Evolutionary conservation across 192 early-diverging fungal genomes (phyloP), one percentile per base, ranked within the genome.

Genomic region (Coemansia sp.): DNA sequence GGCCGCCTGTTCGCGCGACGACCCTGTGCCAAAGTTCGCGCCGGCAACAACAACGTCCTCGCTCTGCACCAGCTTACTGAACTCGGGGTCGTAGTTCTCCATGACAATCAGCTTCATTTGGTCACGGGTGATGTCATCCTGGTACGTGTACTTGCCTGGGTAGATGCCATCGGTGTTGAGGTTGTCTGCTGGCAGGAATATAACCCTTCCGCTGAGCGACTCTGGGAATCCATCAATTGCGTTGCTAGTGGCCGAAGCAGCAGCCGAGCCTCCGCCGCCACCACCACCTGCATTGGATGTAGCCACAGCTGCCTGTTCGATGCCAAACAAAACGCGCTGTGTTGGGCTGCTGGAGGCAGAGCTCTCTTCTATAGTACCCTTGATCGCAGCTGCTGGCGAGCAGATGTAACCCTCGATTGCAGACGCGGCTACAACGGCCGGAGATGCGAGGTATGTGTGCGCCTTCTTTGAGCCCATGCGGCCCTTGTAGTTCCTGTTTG

Each of bases 121-220:
- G 54, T 93, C 93, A 8, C 88, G 85, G 9, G 89, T 86, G 72
- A 99, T 88, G 65, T 97, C 94, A 72, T 99, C 97, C 68, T 93
- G 89, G 71, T 99, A 99, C 4, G 95, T 99, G 83, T 97, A 99
- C 71, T 95, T 96, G 43, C 97, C 96, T 6, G 97, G 93, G 69
- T 99, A 99, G 60, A 97, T 97, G 36, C 93, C 97, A 81, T 99
- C 97, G 9, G 97, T 99, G 83, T 97, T 97, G 59, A 99, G 85
- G 76, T 99, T 99, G 84, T 99, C 95, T 8, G 88, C 87, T 17
- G 89, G 89, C 64, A 91, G 90, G 74, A 95, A 97, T 22, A 99
- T 41, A 9, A 99, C 70, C 62, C 95, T 92, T 55, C 95, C 97
- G 20, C 69, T 74, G 55, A 96, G 87, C 20, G 74, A 73, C 4